Percentiles rank a stretch among this genome's conserved stretches.
phyloP scores from a whole-genome alignment of 2,329 filamentous ascomycete species.

The Lachnellula hyalina region DNA sequence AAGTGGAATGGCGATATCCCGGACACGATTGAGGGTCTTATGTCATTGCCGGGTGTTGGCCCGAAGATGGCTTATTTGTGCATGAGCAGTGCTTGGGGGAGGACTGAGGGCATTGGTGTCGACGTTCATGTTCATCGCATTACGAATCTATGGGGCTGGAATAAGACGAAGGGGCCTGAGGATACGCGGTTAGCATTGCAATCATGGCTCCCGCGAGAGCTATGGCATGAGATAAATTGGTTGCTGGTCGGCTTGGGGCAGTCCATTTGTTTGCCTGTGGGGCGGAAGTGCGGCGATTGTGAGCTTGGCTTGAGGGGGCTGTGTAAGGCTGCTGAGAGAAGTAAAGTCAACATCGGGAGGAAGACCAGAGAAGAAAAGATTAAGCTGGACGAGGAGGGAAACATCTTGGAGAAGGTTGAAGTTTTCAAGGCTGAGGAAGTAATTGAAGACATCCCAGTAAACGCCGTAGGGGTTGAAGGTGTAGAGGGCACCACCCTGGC shows the following conservation, averaged over 20 bases:
- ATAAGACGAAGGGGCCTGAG: conserved; percentile 60
- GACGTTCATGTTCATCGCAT: conserved; percentile 74
- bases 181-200: conserved; percentile 59
- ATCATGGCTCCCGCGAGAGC: conserved; percentile 62
- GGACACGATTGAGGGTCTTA: conserved; percentile 57
- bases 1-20: conserved; percentile 61
- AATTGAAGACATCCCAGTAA: conserved; percentile 29
- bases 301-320: conserved; percentile 69
- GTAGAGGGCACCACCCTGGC: conserved; percentile 2
- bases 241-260: conserved; percentile 69
- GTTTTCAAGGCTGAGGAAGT: conserved; percentile 33
- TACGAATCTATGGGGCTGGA: conserved; percentile 70
- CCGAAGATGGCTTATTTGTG: conserved; percentile 73
- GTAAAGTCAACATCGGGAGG: conserved; percentile 54
- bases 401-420: conserved; percentile 26
- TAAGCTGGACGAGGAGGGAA: conserved; percentile 32
- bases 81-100: conserved; percentile 64
- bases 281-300: conserved; percentile 74
- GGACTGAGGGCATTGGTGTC: conserved; percentile 49
- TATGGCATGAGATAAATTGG: conserved; percentile 72
- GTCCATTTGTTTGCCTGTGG: conserved; percentile 63
- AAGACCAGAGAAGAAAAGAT: conserved; percentile 42
- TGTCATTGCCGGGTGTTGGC: conserved; percentile 62
- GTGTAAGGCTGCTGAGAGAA: conserved; percentile 66
- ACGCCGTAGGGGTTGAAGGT: conserved; percentile 10